Percentiles rank a stretch among this genome's conserved stretches.
Evolutionary conservation across 1,284 basidiomycete genomes (phyloP).

Genomic region (Puccinia polysora): DNA sequence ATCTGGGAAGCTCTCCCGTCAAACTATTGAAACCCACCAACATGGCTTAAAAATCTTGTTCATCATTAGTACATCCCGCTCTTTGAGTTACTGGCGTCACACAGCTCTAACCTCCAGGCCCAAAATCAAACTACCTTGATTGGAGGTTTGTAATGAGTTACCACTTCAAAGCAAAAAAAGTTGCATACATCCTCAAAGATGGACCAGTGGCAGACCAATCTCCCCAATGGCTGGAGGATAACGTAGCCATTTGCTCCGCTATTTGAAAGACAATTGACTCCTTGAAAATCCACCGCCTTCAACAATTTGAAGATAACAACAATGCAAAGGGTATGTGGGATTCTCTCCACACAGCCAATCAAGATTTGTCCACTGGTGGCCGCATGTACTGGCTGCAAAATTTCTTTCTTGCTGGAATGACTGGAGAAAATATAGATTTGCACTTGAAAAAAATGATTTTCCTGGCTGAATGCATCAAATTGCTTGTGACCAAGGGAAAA

Average conservation of each 20-base stretch:
- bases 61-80: no score
- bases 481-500: neutral
- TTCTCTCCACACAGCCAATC: neutral
- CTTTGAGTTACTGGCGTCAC: no score
- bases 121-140: slow-evolving; percentile 6
- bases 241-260: neutral
- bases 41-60: no score
- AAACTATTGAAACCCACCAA: no score
- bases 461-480: neutral
- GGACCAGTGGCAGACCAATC: neutral
- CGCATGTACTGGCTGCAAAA: slow-evolving; percentile 9
- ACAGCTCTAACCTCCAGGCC: no score
- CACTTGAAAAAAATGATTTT: neutral
- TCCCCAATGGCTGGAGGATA: neutral
- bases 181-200: neutral
- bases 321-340: slow-evolving; percentile 11
- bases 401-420: neutral
- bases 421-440: neutral
- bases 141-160: neutral
- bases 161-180: neutral
- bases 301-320: neutral
- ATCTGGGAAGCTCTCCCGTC: no score
- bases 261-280: neutral
- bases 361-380: slow-evolving; percentile 2
- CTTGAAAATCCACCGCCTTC: neutral